Conservation (phyloP, 768 basidiomycete genomes). For the Clitopilus passeckerianus region DNA sequence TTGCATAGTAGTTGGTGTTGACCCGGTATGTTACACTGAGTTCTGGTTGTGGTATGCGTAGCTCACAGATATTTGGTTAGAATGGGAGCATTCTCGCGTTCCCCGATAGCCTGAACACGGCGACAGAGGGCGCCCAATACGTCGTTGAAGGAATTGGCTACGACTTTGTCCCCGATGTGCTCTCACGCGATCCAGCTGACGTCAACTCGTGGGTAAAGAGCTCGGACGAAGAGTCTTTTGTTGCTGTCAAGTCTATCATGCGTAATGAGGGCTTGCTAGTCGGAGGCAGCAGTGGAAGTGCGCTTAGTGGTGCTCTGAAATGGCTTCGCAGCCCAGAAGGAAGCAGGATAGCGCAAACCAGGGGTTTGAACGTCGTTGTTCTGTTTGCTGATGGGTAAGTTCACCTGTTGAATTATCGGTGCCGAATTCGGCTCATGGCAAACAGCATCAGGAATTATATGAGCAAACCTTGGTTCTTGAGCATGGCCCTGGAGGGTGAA, state of each 20-base stretch:
- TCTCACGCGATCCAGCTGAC: slow-evolving; percentile 54
- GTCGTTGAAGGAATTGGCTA: slow-evolving; percentile 96
- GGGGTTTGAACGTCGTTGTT: slow-evolving; percentile 84
- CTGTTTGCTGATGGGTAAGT: slow-evolving; percentile 87
- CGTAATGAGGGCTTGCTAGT: slow-evolving; percentile 83
- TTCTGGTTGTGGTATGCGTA: background rate
- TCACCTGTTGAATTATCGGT: slow-evolving; percentile 1
- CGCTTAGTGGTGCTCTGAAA: slow-evolving; percentile 67
- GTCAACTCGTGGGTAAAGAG: slow-evolving; percentile 88
- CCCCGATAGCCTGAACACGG: slow-evolving; percentile 59
- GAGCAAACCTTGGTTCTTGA: slow-evolving; percentile 89
- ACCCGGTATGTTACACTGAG: slow-evolving; percentile 60
- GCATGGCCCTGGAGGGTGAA: slow-evolving; percentile 53
- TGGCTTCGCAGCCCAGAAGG: slow-evolving; percentile 79
- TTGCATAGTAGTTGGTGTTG: slow-evolving; percentile 78
- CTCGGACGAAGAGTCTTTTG: slow-evolving; percentile 75
- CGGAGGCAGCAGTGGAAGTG: slow-evolving; percentile 91
- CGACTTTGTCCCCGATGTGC: slow-evolving; percentile 86
- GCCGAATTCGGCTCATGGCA: background rate
- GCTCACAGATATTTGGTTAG: slow-evolving; percentile 28
- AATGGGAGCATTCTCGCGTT: slow-evolving; percentile 84
- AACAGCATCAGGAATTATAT: slow-evolving; percentile 88
- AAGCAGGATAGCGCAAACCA: slow-evolving; percentile 50
- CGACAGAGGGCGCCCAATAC: slow-evolving; percentile 51
- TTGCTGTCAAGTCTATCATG: slow-evolving; percentile 71